Base-by-base conservation (phyloP, 2,329 filamentous ascomycete species). In the Pleurostoma richardsiae region DNA sequence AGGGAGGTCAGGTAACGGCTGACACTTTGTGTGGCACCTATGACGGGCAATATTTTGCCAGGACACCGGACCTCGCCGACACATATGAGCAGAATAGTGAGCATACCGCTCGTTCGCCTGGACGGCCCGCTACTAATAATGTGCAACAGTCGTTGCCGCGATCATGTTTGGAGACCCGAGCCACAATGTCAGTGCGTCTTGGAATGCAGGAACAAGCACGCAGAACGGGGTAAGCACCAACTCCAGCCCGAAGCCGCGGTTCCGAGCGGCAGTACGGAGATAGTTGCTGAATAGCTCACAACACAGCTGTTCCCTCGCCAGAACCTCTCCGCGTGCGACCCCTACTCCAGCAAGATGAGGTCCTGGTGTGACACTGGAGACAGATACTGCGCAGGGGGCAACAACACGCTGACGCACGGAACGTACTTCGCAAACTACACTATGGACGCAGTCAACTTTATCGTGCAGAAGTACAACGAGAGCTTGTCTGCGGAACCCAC, bases 291-390 rank as follows among this genome's bases (percentile, higher is more conserved):
- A 10, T 30, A 33, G 33, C 30, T 30, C 26, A 19, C n/a, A 28
- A 29, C 28, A 33, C 36, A 59, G 55, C 40, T 60, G 43, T 60
- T 60, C 40, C 52, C 55, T 26, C 56, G 59, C 4, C n/a, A 40
- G 3, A 46, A 53, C 39, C 38, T 47, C 11, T 43, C 52, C 5
- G 47, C 52, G 29, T 59, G 58, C 43, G 53, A 54, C 43, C 42
- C 51, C 5, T 56, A 55, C 40, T 47, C 52, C 7, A 45, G 46
- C 31, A 43, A 48, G 10, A 60, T 61, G 42, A 50, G 52, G 38
- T 55, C 52, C 40, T 60, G 54, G 48, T 60, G 59, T 43, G 54
- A 61, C 43, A 46, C 47, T 1, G 55, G 54, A 39, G 59, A 61
- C 40, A 50, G 56, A 3, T 61, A 57, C 44, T 61, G 59, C 49